These are phyloP conservation scores for Hypoxylon crocopeplum DNA, from an alignment of 495 filamentous ascomycete genomes.

Conservation along the genomic window DNA sequence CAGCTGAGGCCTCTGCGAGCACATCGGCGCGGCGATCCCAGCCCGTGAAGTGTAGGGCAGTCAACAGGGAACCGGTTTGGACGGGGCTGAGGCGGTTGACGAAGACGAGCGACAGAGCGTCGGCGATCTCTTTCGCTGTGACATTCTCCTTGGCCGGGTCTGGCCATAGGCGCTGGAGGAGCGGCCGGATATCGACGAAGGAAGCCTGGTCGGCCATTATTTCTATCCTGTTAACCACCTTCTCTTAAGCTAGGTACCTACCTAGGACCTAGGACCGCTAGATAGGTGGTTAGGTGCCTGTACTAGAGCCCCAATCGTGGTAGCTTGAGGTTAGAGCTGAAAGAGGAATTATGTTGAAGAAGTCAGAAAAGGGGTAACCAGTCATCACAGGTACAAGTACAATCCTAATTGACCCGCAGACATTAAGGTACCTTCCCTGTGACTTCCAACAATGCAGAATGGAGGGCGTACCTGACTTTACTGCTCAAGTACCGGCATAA, in stretches of 20 bases:
- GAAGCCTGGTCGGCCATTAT: constrained; percentile 36
- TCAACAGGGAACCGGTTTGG: constrained; percentile 84
- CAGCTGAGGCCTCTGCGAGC: constrained; percentile 74
- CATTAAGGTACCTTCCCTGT: too few relatives aligned
- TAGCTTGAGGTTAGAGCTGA: too few relatives aligned
- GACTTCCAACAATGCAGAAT: too few relatives aligned
- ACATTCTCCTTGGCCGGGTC: constrained; percentile 72
- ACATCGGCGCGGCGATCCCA: constrained; percentile 79
- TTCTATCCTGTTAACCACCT: neutral
- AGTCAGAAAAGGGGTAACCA: too few relatives aligned
- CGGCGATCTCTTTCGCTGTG: constrained; percentile 80
- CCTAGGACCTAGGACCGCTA: too few relatives aligned
- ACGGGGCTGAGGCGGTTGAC: constrained; percentile 81
- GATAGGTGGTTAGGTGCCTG: too few relatives aligned
- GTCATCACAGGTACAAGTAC: too few relatives aligned
- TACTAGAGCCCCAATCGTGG: too few relatives aligned
- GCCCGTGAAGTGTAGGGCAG: constrained; percentile 85
- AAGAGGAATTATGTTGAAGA: too few relatives aligned
- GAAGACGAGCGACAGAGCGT: constrained; percentile 87
- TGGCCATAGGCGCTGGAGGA: constrained; percentile 82
- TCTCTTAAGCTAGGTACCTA: neutral
- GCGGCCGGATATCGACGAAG: constrained; percentile 73
- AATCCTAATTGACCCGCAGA: too few relatives aligned
- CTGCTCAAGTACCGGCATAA: neutral
- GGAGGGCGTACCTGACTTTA: too few relatives aligned